Conservation (phyloP, 805 yeast species). For the Saccharomycopsis fibuligera region DNA sequence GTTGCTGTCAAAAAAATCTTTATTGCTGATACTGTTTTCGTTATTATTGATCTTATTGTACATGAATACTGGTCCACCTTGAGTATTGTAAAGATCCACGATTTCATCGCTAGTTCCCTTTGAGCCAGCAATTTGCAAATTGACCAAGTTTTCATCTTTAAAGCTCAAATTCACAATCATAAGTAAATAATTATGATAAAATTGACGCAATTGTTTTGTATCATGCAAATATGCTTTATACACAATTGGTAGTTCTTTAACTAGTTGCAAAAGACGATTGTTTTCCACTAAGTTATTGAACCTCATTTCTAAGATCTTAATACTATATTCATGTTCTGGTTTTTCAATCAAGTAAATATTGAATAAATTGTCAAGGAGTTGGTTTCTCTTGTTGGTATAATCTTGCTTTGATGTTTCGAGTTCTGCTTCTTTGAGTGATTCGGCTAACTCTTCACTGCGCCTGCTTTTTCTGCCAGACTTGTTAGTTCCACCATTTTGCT, state of each 20-base stretch:
- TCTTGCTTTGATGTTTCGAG: no score
- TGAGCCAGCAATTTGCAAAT: neutral
- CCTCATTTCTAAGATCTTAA: constrained; percentile 19
- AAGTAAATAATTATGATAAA: constrained; percentile 7
- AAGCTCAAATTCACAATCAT: constrained; percentile 9
- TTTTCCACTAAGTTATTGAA: constrained; percentile 22
- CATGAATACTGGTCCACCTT: constrained; percentile 10
- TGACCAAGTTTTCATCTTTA: neutral
- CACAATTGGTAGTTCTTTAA: constrained; percentile 13
- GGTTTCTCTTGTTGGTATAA: constrained; percentile 22
- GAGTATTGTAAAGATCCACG: neutral
- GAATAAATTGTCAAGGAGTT: constrained; percentile 27
- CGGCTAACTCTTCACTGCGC: no score
- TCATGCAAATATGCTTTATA: constrained; percentile 7
- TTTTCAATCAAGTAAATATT: constrained; percentile 25
- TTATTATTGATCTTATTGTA: neutral
- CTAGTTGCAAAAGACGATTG: constrained; percentile 16
- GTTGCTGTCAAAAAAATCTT: neutral
- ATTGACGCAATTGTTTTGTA: no score
- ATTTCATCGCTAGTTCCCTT: neutral
- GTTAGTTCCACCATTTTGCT: no score
- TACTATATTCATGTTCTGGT: constrained; percentile 22
- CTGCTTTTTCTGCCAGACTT: no score
- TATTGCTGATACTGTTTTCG: neutral
- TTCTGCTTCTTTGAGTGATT: no score